Conservation (phyloP, 192 early-diverging fungal species). For the Powellomyces hirtus region DNA sequence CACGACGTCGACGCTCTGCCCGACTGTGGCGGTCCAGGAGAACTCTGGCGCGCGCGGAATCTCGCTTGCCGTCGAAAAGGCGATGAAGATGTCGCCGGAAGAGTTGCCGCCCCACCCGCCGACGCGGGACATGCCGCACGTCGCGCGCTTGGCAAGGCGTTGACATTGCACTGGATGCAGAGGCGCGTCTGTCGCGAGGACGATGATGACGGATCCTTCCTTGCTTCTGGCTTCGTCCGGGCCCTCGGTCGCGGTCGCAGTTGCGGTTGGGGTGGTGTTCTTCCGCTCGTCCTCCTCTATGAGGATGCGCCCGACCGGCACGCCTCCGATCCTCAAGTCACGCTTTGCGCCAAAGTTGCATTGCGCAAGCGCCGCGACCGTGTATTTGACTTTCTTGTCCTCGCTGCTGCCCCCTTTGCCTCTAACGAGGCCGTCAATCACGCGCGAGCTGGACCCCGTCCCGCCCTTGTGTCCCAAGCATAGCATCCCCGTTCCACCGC, state of each 20-base stretch:
- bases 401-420: too few relatives aligned
- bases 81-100: constrained; percentile 10
- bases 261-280: neutral
- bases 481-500: neutral
- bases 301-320: neutral
- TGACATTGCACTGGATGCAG: constrained; percentile 1
- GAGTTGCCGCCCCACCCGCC: constrained; percentile 1
- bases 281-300: constrained; percentile 3
- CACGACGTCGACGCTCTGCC: neutral
- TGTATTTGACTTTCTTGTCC: neutral
- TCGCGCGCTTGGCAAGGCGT: constrained; percentile 8
- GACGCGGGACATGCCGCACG: constrained; percentile 1
- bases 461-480: neutral
- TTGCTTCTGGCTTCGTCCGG: too few relatives aligned
- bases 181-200: neutral
- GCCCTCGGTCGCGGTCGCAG: neutral
- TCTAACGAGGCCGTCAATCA: too few relatives aligned
- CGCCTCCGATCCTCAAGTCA: neutral
- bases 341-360: constrained; percentile 10
- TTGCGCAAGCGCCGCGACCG: neutral
- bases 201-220: constrained; percentile 1
- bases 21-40: neutral
- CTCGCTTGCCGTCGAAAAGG: constrained; percentile 1
- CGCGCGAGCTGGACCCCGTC: neutral
- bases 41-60: neutral